Percentiles rank a stretch among this genome's conserved stretches.
phyloP scores from a whole-genome alignment of 176 grass and related monocot species.

The Themeda triandra region DNA sequence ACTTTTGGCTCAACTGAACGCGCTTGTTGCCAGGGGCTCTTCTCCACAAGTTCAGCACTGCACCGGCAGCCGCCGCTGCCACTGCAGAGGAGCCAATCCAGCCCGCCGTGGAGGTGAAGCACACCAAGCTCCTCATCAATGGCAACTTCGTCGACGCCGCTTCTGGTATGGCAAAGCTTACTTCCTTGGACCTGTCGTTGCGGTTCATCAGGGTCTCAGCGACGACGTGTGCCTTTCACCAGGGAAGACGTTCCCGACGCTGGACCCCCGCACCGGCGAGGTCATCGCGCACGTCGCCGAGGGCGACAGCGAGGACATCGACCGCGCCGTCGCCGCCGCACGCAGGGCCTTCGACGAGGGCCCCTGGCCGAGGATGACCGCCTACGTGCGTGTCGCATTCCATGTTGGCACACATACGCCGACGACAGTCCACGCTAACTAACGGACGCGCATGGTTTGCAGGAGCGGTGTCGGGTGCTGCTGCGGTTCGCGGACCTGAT shows the following conservation, averaged over 20 bases:
- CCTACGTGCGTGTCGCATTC: slow-evolving; percentile 53
- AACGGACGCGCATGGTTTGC: background rate
- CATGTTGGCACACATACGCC: background rate
- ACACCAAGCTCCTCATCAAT: slow-evolving; percentile 83
- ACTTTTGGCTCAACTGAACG: background rate
- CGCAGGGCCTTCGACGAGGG: slow-evolving; percentile 86
- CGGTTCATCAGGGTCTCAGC: background rate
- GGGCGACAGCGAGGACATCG: slow-evolving; percentile 58
- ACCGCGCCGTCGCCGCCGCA: slow-evolving; percentile 60
- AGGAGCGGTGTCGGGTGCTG: slow-evolving; percentile 81
- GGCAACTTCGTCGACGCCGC: slow-evolving; percentile 84
- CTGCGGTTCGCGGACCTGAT: slow-evolving; percentile 83
- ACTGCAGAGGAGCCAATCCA: slow-evolving; percentile 54
- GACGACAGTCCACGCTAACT: background rate
- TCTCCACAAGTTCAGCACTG: slow-evolving; percentile 50
- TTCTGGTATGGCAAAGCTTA: slow-evolving; percentile 41
- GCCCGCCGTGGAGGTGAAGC: slow-evolving; percentile 68
- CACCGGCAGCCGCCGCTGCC: slow-evolving; percentile 22
- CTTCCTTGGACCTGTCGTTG: background rate
- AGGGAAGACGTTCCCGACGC: slow-evolving; percentile 82
- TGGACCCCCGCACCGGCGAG: slow-evolving; percentile 78
- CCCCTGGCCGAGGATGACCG: slow-evolving; percentile 80
- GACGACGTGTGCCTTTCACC: background rate
- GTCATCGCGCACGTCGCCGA: slow-evolving; percentile 75
- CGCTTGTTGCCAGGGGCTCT: slow-evolving; percentile 21